Base-by-base conservation (phyloP, 257 asterid species). In the Jasminum sambac region DNA sequence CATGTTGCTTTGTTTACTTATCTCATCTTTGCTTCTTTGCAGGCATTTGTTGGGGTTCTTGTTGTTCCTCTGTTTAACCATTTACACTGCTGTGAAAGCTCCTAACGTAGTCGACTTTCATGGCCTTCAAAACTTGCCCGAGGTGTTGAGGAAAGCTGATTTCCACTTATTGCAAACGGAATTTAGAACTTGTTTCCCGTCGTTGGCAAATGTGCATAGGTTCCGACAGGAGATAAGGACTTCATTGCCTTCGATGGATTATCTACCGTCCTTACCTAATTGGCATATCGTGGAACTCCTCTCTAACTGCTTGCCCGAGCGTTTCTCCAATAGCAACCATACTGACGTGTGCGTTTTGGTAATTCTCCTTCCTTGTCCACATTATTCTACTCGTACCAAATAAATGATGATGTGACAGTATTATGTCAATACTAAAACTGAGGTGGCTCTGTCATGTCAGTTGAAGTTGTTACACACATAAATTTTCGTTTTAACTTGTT, bases 31-130 rank as follows among this genome's bases (percentile, higher is more conserved):
- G 60, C 62, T 69, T 59, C 72, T 72, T 73, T 76, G 84, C 93
- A 91, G 99, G 90, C 99, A 95, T 83, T 90, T 95, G 84, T 87
- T 95, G 72, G 99, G 99, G 67, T 95, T 95, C 89, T 89, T 95
- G 82, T 83, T 95, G 79, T 95, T 95, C 85, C 94, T 95, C 38
- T 67, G 85, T 64, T 77, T 95, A 78, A 95, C 99, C 70, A 87
- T 91, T 82, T 95, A 88, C 85, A 95, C 99, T 26, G 96, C 97
- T 66, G 81, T 67, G 83, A 85, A 75, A 79, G 75, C 91, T 66
- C 99, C 98, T 43, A 76, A 77, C 26, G 89, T 87, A 30, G 89
- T 88, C 73, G 95, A 94, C 80, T 66, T 91, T 70, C 85, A 81
- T 48, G 61, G 80, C 17, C 77, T 92, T 42, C 89, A 83, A n/a